Base-by-base conservation (phyloP, 495 filamentous ascomycete genomes). In the Penicillium malachiteum region DNA sequence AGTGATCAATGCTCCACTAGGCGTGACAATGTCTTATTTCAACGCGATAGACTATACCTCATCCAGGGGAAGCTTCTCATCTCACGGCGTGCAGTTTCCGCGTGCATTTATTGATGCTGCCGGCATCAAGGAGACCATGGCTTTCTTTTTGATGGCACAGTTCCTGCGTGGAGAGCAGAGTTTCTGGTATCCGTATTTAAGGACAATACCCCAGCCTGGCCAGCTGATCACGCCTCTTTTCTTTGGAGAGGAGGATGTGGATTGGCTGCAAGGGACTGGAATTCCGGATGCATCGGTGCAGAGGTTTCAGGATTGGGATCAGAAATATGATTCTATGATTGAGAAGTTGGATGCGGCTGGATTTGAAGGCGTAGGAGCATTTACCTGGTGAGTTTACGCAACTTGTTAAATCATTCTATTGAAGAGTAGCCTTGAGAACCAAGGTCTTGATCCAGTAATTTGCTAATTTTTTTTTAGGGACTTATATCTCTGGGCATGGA, bases 131-230 rank as follows among this genome's bases (percentile, higher is more conserved):
- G 74, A 78, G 51, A 68, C 69, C 5, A 60, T 63, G 16, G 66
- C 71, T 0, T 81, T 87, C 57, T 84, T 86, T 58, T 71, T 89
- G 0, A 77, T 84, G 50, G 73, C 81, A 18, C 81, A 89, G 60
- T 76, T 74, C 58, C 57, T 84, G 35, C 65, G 77, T 7, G 73
- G 70, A 1, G 35, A 66, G 13, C 52, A 71, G n/a, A 78, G 81
- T 1, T 82, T 81, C 54, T 89, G 86, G 86, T 74, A 68, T 61
- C 83, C 84, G 3, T 89, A 88, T 67, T 62, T 88, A 13, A 67
- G 71, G 13, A 77, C 77, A 18, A 56, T 89, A 40, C 86, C 86
- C n/a, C 64, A 65, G 47, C 75, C 78, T 6, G 71, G 75, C 3
- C 71, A 76, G 1, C 71, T 86, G 56, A 78, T 77, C 34, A 86